Conservation (phyloP, 768 basidiomycete species). For the Ephemerocybe angulata region DNA sequence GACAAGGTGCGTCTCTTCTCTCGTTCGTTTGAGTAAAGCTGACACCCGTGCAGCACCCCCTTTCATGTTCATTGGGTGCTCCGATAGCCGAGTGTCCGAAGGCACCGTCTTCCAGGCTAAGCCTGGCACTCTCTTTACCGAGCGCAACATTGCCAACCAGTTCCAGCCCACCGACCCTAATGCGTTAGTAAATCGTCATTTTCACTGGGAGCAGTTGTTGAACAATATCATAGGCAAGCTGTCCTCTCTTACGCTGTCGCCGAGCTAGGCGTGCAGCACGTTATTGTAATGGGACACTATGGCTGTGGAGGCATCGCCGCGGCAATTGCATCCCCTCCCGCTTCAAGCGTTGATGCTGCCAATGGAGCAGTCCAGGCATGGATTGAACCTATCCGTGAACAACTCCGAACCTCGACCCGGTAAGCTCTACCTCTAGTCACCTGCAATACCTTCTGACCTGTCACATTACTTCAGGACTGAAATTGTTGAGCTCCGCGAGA, state of each 20-base stretch:
- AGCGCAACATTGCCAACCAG: constrained; percentile 40
- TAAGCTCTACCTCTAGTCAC: constrained; percentile 10
- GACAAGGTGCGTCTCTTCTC: constrained; percentile 25
- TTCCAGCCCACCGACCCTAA: constrained; percentile 33
- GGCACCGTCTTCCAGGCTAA: constrained; percentile 36
- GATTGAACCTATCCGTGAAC: constrained; percentile 37
- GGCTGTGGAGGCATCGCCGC: constrained; percentile 42
- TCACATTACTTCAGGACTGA: constrained; percentile 22
- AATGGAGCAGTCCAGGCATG: constrained; percentile 34
- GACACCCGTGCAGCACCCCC: constrained; percentile 21
- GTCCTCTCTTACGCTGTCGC: constrained; percentile 38
- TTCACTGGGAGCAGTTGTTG: background rate
- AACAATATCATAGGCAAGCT: constrained; percentile 21
- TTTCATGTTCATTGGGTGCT: constrained; percentile 37
- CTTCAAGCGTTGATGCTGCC: constrained; percentile 20
- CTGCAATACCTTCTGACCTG: background rate
- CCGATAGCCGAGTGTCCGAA: constrained; percentile 37
- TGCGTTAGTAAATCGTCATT: constrained; percentile 23
- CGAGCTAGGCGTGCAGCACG: constrained; percentile 33
- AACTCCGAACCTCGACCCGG: constrained; percentile 32
- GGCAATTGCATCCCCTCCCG: constrained; percentile 27
- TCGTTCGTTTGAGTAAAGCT: background rate
- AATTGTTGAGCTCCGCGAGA: constrained; percentile 30
- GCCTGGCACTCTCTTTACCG: constrained; percentile 36
- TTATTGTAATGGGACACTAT: constrained; percentile 44